Percentiles rank a stretch among this genome's conserved stretches.
phyloP scores from a whole-genome alignment of 1,139 yeast species.

The Hansenula sp. region DNA sequence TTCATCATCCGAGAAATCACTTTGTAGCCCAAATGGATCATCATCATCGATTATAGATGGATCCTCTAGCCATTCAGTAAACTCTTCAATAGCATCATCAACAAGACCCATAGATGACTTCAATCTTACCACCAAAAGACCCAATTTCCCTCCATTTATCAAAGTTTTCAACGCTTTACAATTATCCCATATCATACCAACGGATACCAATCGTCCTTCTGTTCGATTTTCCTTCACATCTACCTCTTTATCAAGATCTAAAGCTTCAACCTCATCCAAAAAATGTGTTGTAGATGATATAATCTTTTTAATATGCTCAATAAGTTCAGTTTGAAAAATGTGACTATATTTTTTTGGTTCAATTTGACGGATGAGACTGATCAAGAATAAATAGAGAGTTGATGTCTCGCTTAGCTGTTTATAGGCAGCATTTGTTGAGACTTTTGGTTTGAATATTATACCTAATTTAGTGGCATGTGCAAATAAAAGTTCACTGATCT shows the following conservation, averaged over 20 bases:
- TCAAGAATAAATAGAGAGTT: conserved; percentile 12
- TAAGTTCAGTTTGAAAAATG: conserved; percentile 12
- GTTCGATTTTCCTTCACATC: conserved; percentile 14
- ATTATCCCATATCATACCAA: conserved; percentile 63
- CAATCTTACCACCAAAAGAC: conserved; percentile 43
- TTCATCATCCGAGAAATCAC: conserved; percentile 23
- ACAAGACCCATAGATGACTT: conserved; percentile 43
- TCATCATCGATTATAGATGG: conserved; percentile 46
- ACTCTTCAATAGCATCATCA: conserved; percentile 62
- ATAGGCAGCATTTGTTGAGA: conserved; percentile 46
- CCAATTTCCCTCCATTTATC: conserved; percentile 46
- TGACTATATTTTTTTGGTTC: conserved; percentile 11
- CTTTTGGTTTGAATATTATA: conserved; percentile 65
- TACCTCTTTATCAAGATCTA: conserved; percentile 20
- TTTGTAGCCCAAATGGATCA: conserved; percentile 37
- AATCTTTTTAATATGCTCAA: conserved; percentile 7
- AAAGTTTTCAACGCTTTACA: conserved; percentile 44
- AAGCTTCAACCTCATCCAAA: conserved; percentile 28
- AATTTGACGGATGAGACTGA: conserved; percentile 14
- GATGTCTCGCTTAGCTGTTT: conserved; percentile 43
- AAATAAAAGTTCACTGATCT: conserved; percentile 55
- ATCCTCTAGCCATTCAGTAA: conserved; percentile 61
- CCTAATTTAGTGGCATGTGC: conserved; percentile 83
- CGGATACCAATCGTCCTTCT: conserved; percentile 46
- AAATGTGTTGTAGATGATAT: conserved; percentile 15